Evolutionary conservation across 495 filamentous ascomycete species (phyloP).

Genomic region (Pseudomonodictys pantanalensis): DNA sequence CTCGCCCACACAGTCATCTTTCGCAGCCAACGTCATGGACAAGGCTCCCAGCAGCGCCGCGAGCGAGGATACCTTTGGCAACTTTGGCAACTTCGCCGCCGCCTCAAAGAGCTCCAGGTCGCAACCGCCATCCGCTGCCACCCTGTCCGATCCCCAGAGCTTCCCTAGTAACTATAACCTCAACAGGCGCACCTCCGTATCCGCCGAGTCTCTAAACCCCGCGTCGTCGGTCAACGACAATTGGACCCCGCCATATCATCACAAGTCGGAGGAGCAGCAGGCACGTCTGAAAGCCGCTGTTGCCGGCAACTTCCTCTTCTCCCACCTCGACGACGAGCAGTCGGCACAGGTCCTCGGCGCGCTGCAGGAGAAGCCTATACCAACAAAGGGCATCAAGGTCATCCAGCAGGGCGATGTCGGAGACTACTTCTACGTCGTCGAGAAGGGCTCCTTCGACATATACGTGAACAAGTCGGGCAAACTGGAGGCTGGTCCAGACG

Average conservation of each 20-base stretch:
- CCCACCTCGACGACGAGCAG: conserved; percentile 90
- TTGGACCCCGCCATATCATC: conserved; percentile 82
- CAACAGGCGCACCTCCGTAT: conserved; percentile 90
- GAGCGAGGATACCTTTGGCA: conserved; percentile 38
- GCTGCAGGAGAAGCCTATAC: conserved; percentile 90
- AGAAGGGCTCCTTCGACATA: conserved; percentile 85
- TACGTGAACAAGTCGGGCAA: conserved; percentile 72
- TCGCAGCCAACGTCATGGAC: conserved; percentile 42
- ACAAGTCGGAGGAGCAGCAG: conserved; percentile 79
- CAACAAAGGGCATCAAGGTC: conserved; percentile 91
- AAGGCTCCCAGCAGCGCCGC: conserved; percentile 15
- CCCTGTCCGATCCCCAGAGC: conserved; percentile 51
- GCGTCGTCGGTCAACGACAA: conserved; percentile 76
- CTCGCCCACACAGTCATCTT: conserved; percentile 59
- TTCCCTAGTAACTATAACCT: conserved; percentile 94
- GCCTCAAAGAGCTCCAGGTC: conserved; percentile 1
- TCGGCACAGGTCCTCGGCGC: conserved; percentile 82
- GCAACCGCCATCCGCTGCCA: conserved; percentile 20
- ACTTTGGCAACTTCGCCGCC: conserved; percentile 36
- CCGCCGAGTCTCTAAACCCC: conserved; percentile 92
- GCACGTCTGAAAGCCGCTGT: conserved; percentile 76
- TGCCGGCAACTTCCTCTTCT: conserved; percentile 88
- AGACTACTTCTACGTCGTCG: conserved; percentile 97
- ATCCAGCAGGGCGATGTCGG: conserved; percentile 94
- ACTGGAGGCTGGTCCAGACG: conserved; percentile 76